Evolutionary conservation across 768 basidiomycete genomes (phyloP), one percentile per base, ranked within the genome.

Genomic region (Russula dissimulans): DNA sequence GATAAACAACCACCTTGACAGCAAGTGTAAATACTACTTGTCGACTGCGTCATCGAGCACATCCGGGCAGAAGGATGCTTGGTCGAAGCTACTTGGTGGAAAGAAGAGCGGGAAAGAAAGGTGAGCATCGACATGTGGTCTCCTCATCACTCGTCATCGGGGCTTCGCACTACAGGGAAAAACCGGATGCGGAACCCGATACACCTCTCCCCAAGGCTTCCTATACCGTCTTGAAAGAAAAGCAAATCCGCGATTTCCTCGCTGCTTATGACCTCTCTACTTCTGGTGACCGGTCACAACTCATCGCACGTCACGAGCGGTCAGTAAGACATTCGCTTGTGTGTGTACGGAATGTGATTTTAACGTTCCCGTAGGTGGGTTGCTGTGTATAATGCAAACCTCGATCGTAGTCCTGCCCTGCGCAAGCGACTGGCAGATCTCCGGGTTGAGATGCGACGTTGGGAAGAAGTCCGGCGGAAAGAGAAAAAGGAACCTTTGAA

Each of bases 1-100:
- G 15, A 72, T 76, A 45, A 72, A 74, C 15, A 49, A 65, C 7
- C 75, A 76, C 49, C 62, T 76, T 41, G 74, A 76, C 42, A 66
- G 67, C 57, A 68, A 69, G 1, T 76, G 74, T 51, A 67, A 64
- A 54, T 36, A 15, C 29, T 53, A 59, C 22, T 31, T 32, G 12
- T 60, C 48, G n/a, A 53, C 47, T 22, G 48, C 54, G n/a, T 51
- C 59, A 10, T 52, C 44, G 36, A 65, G 62, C 32, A 60, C 41
- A 11, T 39, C 49, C 1, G 57, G 56, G 46, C 62, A 65, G 43
- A 64, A 60, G 55, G 49, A 65, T 14, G 64, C 57, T 3, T 65
- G 64, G 64, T 64, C 64, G 29, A 65, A 63, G 34, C 41, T 65
- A 31, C 56, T 65, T 18, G 48, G 38, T 22, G 63, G 62, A 10